Percentiles rank a stretch among this genome's conserved stretches.
Evolutionary conservation across 139 green algal species (phyloP).

Genomic region (Zygnema circumcarinatum): DNA sequence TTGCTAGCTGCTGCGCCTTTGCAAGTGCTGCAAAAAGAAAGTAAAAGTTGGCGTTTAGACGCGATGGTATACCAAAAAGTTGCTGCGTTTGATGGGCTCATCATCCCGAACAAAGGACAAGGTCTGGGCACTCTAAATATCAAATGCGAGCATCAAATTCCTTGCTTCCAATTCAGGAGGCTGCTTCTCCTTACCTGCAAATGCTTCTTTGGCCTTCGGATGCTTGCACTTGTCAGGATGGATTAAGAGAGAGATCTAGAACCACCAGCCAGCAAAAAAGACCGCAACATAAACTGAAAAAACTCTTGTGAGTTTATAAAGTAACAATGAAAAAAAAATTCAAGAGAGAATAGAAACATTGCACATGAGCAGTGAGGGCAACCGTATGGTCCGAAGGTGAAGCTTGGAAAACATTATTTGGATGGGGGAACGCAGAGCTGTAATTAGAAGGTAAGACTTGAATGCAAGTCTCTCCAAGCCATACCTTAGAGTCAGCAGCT

Average conservation of each 20-base stretch:
- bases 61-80: neutral
- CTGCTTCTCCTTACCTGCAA: constrained; percentile 82
- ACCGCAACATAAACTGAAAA: neutral
- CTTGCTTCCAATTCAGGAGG: too few relatives aligned
- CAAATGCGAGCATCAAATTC: neutral
- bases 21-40: constrained; percentile 25
- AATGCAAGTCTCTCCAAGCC: too few relatives aligned
- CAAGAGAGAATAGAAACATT: too few relatives aligned
- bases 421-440: too few relatives aligned
- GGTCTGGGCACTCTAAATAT: neutral
- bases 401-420: too few relatives aligned
- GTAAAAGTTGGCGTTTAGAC: neutral
- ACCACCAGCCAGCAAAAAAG: neutral
- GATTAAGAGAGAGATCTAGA: constrained; percentile 71
- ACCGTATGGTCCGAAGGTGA: too few relatives aligned
- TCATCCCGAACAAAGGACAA: neutral
- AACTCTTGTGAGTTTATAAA: neutral
- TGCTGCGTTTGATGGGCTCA: neutral
- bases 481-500: too few relatives aligned
- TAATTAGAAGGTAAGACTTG: too few relatives aligned
- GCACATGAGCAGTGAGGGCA: too few relatives aligned
- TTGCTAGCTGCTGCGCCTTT: constrained; percentile 48
- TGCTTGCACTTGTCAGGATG: constrained; percentile 85
- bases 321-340: constrained; percentile 1
- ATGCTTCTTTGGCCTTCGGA: constrained; percentile 73